phyloP scores from a whole-genome alignment of 1,284 basidiomycete genomes.

The Meripilus lineatus region DNA sequence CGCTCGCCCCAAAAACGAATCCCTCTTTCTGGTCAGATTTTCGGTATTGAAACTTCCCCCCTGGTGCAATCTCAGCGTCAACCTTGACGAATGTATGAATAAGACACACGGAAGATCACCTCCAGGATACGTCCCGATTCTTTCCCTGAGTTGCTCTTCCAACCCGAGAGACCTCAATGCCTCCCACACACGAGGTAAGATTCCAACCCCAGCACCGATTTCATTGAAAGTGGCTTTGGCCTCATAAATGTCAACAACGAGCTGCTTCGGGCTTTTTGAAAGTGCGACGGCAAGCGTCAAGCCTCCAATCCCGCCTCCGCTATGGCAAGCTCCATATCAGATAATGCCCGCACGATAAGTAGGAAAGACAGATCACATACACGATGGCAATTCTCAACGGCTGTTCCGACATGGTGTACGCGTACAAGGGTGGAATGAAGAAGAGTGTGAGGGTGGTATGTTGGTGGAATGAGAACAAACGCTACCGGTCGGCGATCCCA shows the following conservation, averaged over 20 bases:
- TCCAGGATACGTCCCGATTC: slow-evolving; percentile 26
- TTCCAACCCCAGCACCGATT: slow-evolving; percentile 52
- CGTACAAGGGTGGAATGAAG: no score
- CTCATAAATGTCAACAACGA: slow-evolving; percentile 52
- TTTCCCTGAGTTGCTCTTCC: slow-evolving; percentile 39
- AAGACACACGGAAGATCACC: slow-evolving; percentile 6
- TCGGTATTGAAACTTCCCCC: slow-evolving; percentile 6
- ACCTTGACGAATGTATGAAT: not conserved
- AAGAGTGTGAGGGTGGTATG: not conserved
- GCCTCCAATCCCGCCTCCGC: slow-evolving; percentile 53
- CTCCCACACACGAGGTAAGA: slow-evolving; percentile 47
- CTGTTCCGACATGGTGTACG: no score
- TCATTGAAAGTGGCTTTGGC: slow-evolving; percentile 40
- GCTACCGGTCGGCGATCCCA: no score
- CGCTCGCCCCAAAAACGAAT: slow-evolving; percentile 39
- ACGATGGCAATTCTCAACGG: not conserved
- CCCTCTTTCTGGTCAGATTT: slow-evolving; percentile 28
- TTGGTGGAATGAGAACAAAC: no score
- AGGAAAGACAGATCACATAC: not conserved
- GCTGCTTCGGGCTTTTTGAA: slow-evolving; percentile 40
- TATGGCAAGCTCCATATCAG: no score
- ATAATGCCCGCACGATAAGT: not conserved
- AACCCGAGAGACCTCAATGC: slow-evolving; percentile 45
- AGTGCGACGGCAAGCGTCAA: slow-evolving; percentile 38
- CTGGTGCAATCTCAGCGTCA: slow-evolving; percentile 8